Evolutionary conservation across 768 basidiomycete genomes (phyloP), one percentile per base, ranked within the genome.

Genomic region (Cytidiella melzeri): DNA sequence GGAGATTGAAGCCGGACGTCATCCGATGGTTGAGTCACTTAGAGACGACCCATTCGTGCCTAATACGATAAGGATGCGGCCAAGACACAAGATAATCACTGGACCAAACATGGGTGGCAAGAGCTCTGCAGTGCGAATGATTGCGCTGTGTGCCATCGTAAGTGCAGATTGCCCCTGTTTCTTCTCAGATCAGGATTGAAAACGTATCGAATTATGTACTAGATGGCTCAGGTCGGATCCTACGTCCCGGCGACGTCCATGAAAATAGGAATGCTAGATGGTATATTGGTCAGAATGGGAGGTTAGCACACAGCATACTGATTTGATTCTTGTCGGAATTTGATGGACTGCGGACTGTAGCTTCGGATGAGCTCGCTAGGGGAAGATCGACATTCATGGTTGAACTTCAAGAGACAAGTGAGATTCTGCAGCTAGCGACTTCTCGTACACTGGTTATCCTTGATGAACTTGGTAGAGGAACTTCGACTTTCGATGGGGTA

Each of bases 311-410:
- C n/a, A n/a, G n/a, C n/a, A n/a, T 41, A 12, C n/a, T 36, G 19
- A 5, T 21, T n/a, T 20, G 23, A n/a, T 5, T 11, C 30, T 34
- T 13, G 26, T 41, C 26, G 28, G 11, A 10, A 18, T n/a, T n/a
- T n/a, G n/a, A n/a, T n/a, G n/a, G n/a, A n/a, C n/a, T n/a, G n/a
- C n/a, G n/a, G n/a, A n/a, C n/a, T 47, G 6, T 50, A 85, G 95
- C 95, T 0, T 86, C 82, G 9, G 95, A 98, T 62, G 92, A 96
- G 55, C 66, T 97, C 21, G 78, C 82, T 5, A 76, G 86, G 34
- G 92, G 92, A 0, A 80, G 90, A 6, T 95, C 92, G 0, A 98
- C 89, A 0, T 96, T 97, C 64, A 96, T 96, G 94, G 90, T 97
- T 3, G 95, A 99, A 66, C 84, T 98, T 75, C 75, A 86, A 4